Evolutionary conservation across 2,329 filamentous ascomycete species (phyloP).

Genomic region (Aspergillus carbonarius): DNA sequence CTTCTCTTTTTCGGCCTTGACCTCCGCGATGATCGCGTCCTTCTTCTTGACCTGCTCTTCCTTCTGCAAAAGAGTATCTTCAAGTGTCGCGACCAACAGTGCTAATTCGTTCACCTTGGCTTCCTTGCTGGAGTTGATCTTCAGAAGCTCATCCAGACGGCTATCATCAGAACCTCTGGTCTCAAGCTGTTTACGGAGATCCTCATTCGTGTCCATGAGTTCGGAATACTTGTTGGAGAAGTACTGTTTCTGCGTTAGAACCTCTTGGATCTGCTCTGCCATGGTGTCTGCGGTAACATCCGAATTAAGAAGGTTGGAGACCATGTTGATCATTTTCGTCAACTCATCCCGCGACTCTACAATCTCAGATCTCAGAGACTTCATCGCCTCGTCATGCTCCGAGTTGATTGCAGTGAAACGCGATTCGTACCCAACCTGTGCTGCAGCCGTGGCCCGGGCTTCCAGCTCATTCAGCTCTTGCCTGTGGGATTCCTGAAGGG

Average conservation of each 20-base stretch:
- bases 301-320: conserved; percentile 45
- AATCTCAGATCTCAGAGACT: conserved; percentile 62
- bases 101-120: conserved; percentile 58
- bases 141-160: conserved; percentile 39
- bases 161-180: conserved; percentile 36
- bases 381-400: conserved; percentile 60
- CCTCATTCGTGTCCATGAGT: conserved; percentile 41
- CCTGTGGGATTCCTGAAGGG: conserved; percentile 55
- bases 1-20: conserved; percentile 74
- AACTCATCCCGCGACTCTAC: conserved; percentile 66
- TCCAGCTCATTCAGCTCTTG: conserved; percentile 43
- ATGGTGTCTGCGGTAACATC: conserved; percentile 57
- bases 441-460: conserved; percentile 35
- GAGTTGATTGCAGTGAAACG: conserved; percentile 53
- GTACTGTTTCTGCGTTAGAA: conserved; percentile 43
- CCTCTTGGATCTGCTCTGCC: conserved; percentile 64
- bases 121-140: conserved; percentile 46
- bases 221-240: conserved; percentile 45
- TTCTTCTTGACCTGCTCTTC: conserved; percentile 48
- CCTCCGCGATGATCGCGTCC: conserved; percentile 48
- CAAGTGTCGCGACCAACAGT: conserved; percentile 47
- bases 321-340: conserved; percentile 62
- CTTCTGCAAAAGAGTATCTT: conserved; percentile 46
- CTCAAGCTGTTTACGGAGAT: conserved; percentile 40
- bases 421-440: conserved; percentile 38